Conservation (phyloP, 2,329 filamentous ascomycete genomes). For the Colletotrichum truncatum region DNA sequence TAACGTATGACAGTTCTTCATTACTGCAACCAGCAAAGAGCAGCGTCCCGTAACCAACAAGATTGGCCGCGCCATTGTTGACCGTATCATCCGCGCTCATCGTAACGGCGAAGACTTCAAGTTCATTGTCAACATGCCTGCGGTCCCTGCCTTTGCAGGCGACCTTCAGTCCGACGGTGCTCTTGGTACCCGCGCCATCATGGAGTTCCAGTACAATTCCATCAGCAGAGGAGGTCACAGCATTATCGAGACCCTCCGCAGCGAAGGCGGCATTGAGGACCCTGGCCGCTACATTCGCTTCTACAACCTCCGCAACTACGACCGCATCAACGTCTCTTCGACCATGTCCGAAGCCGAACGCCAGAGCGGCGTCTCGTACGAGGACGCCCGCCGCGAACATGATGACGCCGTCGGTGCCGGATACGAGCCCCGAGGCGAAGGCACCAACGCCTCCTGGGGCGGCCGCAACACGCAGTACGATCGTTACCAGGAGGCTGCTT, state of each 20-base stretch:
- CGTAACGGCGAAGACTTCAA: constrained; percentile 73
- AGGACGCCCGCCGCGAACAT: constrained; percentile 70
- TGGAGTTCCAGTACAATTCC: constrained; percentile 86
- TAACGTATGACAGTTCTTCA: constrained; percentile 73
- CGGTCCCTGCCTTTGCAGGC: constrained; percentile 84
- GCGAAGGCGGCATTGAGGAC: constrained; percentile 73
- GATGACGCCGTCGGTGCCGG: constrained; percentile 65
- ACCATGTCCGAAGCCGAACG: constrained; percentile 70
- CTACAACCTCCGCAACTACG: constrained; percentile 86
- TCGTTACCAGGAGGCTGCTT: constrained; percentile 77
- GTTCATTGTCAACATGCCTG: constrained; percentile 80
- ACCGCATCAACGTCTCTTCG: constrained; percentile 78
- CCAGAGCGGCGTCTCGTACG: constrained; percentile 73
- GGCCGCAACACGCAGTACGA: constrained; percentile 61
- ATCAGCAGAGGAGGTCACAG: constrained; percentile 81
- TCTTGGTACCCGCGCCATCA: constrained; percentile 82
- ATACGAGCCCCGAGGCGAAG: constrained; percentile 46
- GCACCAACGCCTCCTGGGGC: constrained; percentile 40
- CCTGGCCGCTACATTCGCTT: constrained; percentile 81
- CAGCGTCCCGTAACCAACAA: constrained; percentile 80
- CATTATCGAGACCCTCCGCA: constrained; percentile 77
- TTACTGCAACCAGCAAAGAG: constrained; percentile 77
- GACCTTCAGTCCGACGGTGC: constrained; percentile 78
- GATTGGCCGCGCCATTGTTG: constrained; percentile 81
- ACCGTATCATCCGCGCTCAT: constrained; percentile 78